Percentiles rank a stretch among this genome's conserved stretches.
These are phyloP conservation scores for Puccinia horiana DNA, from an alignment of 1,284 basidiomycete species.

Conservation along the genomic window DNA sequence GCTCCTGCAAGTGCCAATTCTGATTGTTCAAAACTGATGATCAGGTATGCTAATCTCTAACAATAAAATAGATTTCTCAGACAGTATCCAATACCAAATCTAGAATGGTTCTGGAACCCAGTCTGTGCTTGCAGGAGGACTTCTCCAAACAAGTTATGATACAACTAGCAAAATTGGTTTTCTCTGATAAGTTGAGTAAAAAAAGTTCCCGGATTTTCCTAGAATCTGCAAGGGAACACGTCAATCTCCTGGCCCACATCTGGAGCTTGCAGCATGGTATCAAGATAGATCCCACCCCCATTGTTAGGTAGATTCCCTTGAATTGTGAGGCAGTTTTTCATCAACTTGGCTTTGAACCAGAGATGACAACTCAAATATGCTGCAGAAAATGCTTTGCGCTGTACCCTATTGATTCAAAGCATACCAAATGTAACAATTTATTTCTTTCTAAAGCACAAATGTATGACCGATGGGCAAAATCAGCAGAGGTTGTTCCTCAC, in stretches of 20 bases:
- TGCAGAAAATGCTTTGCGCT: slow-evolving; percentile 22
- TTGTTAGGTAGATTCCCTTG: background rate
- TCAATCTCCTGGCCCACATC: background rate
- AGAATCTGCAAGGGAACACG: background rate
- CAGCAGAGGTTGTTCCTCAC: background rate
- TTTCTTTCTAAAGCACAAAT: background rate
- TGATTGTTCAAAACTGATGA: background rate
- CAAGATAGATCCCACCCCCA: background rate
- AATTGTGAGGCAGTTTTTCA: background rate
- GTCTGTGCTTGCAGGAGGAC: background rate
- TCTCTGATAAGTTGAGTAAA: background rate
- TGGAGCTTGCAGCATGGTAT: background rate
- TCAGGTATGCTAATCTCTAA: background rate
- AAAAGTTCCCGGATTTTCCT: background rate
- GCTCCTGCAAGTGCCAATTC: background rate
- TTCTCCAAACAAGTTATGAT: background rate
- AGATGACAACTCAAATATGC: background rate
- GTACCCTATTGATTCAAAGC: background rate
- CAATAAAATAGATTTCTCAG: background rate
- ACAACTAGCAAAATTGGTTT: background rate
- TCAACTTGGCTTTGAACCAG: background rate
- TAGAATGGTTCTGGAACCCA: background rate
- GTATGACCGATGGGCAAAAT: background rate
- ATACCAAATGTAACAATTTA: background rate
- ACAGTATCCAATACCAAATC: background rate